Conservation (phyloP, 2,329 filamentous ascomycete species). For the Pseudogymnoascus sp. region DNA sequence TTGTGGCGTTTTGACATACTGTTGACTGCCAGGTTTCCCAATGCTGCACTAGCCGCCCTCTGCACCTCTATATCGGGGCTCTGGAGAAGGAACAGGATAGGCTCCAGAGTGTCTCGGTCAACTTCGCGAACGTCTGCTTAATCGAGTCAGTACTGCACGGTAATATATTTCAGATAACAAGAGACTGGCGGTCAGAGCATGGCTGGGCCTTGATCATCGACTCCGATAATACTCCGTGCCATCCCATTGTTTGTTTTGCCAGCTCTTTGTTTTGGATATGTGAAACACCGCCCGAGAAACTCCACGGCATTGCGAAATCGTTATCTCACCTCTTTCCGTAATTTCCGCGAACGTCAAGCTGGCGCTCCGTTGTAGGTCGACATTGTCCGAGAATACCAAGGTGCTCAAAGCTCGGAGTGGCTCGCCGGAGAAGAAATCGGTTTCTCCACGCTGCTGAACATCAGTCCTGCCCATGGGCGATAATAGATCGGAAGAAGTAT, state of each 20-base stretch:
- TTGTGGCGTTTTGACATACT: constrained; percentile 49
- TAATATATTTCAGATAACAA: background rate
- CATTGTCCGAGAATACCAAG: constrained; percentile 96
- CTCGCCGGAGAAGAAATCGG: constrained; percentile 96
- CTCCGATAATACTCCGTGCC: background rate
- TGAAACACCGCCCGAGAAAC: background rate
- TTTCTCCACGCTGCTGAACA: constrained; percentile 66
- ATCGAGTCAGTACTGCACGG: background rate
- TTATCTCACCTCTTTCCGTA: constrained; percentile 77
- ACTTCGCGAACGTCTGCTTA: constrained; percentile 86
- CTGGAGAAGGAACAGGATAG: constrained; percentile 89
- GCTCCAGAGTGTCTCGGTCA: constrained; percentile 87
- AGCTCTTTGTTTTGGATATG: background rate
- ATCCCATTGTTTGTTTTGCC: background rate
- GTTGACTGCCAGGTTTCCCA: constrained; percentile 95
- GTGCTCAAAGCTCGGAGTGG: constrained; percentile 90
- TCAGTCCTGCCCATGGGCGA: constrained; percentile 15
- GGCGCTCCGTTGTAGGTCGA: constrained; percentile 92
- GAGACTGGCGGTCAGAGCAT: constrained; percentile 17
- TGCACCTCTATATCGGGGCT: constrained; percentile 96
- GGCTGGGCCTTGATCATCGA: background rate
- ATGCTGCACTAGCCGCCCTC: constrained; percentile 86
- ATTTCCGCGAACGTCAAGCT: constrained; percentile 99
- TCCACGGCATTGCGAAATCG: background rate
- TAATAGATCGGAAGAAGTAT: background rate